Percentiles rank a stretch among this genome's conserved stretches.
Conservation (phyloP, 352 stramenopile genomes). For the Globisporangium camurandrum region DNA sequence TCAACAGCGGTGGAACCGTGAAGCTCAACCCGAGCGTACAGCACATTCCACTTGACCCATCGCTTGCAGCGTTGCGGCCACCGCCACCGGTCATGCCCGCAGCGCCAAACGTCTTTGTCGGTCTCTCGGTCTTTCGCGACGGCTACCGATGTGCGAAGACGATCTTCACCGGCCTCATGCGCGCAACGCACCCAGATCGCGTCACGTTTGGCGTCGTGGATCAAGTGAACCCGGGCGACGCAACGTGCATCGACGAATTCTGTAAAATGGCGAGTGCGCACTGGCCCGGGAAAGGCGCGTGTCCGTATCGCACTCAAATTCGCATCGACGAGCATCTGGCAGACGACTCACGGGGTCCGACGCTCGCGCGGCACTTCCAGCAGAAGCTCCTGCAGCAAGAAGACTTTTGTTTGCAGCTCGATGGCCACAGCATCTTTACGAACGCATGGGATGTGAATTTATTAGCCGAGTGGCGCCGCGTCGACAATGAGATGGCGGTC, state of each 20-base stretch:
- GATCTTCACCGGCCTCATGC: slow-evolving; percentile 71
- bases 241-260: slow-evolving; percentile 65
- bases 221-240: slow-evolving; percentile 67
- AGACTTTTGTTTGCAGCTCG: slow-evolving; percentile 81
- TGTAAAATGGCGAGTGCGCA: slow-evolving; percentile 65
- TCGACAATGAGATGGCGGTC: slow-evolving; percentile 82
- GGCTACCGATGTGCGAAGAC: slow-evolving; percentile 76
- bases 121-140: slow-evolving; percentile 78
- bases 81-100: slow-evolving; percentile 41
- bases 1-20: slow-evolving; percentile 49
- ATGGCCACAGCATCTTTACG: slow-evolving; percentile 83
- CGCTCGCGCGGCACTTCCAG: slow-evolving; percentile 71
- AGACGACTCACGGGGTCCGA: slow-evolving; percentile 69
- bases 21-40: slow-evolving; percentile 65
- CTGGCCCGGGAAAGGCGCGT: slow-evolving; percentile 56
- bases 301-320: slow-evolving; percentile 66
- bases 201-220: slow-evolving; percentile 80
- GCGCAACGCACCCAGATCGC: slow-evolving; percentile 55
- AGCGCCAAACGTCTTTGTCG: slow-evolving; percentile 62
- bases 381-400: slow-evolving; percentile 69
- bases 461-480: slow-evolving; percentile 58
- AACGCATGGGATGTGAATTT: slow-evolving; percentile 77
- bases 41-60: slow-evolving; percentile 47
- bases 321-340: slow-evolving; percentile 56
- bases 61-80: slow-evolving; percentile 34